These are phyloP conservation scores for Backusella circina DNA, from an alignment of 192 early-diverging fungal genomes.

Conservation along the genomic window DNA sequence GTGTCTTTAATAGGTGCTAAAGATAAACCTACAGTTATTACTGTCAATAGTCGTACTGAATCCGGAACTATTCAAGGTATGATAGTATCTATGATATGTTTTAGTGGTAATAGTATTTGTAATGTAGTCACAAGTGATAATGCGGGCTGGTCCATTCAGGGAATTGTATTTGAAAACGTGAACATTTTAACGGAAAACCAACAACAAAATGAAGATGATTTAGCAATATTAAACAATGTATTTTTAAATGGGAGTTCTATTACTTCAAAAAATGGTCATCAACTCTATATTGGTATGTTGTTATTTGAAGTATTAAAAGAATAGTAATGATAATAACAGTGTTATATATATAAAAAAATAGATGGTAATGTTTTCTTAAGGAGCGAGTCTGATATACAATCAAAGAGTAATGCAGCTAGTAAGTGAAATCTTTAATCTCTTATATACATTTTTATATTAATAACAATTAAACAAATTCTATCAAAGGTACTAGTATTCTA, in stretches of 20 bases:
- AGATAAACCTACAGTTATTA: slow-evolving; percentile 12
- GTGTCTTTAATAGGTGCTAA: slow-evolving; percentile 3
- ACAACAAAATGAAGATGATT: slow-evolving; percentile 2
- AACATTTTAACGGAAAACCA: slow-evolving; percentile 10
- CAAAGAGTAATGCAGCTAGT: slow-evolving; percentile 9
- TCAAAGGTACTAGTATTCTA: slow-evolving; percentile 3
- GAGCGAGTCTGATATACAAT: neutral
- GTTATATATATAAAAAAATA: neutral
- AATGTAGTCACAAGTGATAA: slow-evolving; percentile 7
- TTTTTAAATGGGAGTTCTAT: slow-evolving; percentile 12
- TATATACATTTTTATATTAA: neutral
- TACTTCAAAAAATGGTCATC: slow-evolving; percentile 5
- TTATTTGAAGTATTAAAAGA: neutral
- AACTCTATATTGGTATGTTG: slow-evolving; percentile 13
- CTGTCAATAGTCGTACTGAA: neutral
- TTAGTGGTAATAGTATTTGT: neutral
- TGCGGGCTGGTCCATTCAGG: slow-evolving; percentile 13
- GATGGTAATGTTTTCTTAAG: slow-evolving; percentile 20
- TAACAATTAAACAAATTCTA: neutral
- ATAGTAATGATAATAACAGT: too few relatives aligned
- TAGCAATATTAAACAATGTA: slow-evolving; percentile 5
- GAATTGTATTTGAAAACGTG: slow-evolving; percentile 20
- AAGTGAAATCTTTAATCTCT: neutral
- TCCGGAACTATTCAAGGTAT: slow-evolving; percentile 14
- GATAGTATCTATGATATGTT: neutral